Base-by-base conservation (phyloP, 306 rosid genomes). In the Betula pendula region DNA sequence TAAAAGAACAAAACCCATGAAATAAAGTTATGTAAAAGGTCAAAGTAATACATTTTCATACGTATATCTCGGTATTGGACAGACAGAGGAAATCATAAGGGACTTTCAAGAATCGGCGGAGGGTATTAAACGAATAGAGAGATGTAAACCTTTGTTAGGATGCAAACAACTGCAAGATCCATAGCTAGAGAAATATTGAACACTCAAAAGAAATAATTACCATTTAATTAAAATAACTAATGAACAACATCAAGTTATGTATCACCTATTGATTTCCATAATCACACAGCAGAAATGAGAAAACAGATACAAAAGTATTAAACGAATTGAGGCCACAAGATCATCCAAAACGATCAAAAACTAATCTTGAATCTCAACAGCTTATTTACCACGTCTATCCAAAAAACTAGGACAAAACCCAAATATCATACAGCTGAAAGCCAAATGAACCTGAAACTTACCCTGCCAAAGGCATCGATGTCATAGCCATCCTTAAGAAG, bases 381-480 rank as follows among this genome's bases (percentile, higher is more conserved):
- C n/a, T 75, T 25, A 13, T 24, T 35, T 45, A n/a, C 10, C 35
- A 33, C 20, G 68, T 68, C 33, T 19, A 55, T 10, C 42, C 33
- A 17, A 58, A 16, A 24, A 59, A 75, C 5, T 13, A 52, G 33
- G 44, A 49, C 6, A n/a, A 40, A 16, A 8, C 15, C 5, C 20
- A 40, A 70, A 56, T 16, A 49, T n/a, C 58, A 25, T 5, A 14
- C 19, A 69, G 45, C 73, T 10, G 70, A 74, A 63, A 70, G 33
- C 25, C 22, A 74, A 63, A 59, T 14, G 15, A 59, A 14, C 43
- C 43, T 24, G 62, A 48, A 70, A 47, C 75, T 59, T 84, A 92
- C 99, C 96, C 91, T 89, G 67, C 72, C 84, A 48, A 85, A 92
- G 47, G 99, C 97, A 71, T 82, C 83, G 67, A 77, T 77, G 42